phyloP scores from a whole-genome alignment of 768 basidiomycete species.

The Mycena floridula region DNA sequence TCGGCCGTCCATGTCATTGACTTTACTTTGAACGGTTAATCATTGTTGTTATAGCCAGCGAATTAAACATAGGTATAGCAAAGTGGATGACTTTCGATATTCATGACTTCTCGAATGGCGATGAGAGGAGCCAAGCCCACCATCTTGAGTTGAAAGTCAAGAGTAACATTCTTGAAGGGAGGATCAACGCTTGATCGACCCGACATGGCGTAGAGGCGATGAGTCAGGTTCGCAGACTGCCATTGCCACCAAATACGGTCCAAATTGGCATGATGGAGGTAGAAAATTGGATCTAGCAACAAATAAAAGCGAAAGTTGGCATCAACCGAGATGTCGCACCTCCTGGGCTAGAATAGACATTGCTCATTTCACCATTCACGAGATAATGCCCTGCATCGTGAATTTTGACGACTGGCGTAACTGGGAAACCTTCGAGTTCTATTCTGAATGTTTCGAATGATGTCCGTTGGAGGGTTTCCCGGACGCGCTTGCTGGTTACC shows the following conservation, averaged over 20 bases:
- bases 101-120: constrained; percentile 25
- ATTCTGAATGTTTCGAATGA: constrained; percentile 28
- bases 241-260: constrained; percentile 37
- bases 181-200: constrained; percentile 24
- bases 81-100: constrained; percentile 17
- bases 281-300: constrained; percentile 30
- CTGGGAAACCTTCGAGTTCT: constrained; percentile 28
- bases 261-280: constrained; percentile 32
- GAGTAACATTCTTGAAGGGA: constrained; percentile 24
- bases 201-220: constrained; percentile 27
- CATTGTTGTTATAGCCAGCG: too few relatives aligned
- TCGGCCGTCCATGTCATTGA: constrained; percentile 35
- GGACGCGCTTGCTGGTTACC: constrained; percentile 15
- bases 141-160: constrained; percentile 24
- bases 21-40: constrained; percentile 31
- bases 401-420: constrained; percentile 18
- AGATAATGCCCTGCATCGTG: constrained; percentile 31
- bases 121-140: constrained; percentile 17
- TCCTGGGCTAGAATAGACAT: constrained; percentile 32
- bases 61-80: constrained; percentile 24
- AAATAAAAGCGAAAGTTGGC: neutral
- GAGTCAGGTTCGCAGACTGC: constrained; percentile 19
- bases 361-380: constrained; percentile 27
- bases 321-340: constrained; percentile 17
- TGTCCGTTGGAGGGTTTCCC: constrained; percentile 14